phyloP scores from a whole-genome alignment of 2,329 filamentous ascomycete species.

The Pseudogymnoascus sp. region DNA sequence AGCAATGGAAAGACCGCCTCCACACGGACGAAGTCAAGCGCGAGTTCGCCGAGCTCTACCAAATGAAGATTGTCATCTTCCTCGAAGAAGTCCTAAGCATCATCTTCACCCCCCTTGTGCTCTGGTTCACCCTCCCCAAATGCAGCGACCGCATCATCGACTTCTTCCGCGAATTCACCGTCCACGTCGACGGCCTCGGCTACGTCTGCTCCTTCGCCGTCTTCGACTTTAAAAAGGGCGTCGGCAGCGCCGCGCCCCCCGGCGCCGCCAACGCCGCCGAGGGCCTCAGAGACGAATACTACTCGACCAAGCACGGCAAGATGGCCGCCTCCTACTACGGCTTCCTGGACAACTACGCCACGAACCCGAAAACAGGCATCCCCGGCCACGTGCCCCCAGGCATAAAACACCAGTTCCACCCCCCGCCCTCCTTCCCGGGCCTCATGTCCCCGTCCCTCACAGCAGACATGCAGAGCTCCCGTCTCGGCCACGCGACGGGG shows the following conservation, averaged over 20 bases:
- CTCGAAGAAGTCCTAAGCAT: constrained; percentile 88
- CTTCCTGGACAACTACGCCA: constrained; percentile 85
- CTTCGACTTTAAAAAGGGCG: constrained; percentile 88
- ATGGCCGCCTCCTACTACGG: constrained; percentile 97
- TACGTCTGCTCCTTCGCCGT: constrained; percentile 97
- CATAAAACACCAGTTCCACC: constrained; percentile 56
- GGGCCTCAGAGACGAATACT: constrained; percentile 86
- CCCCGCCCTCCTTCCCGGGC: constrained; percentile 66
- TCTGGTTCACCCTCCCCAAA: constrained; percentile 77
- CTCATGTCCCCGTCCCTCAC: constrained; percentile 54
- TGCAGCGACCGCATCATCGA: constrained; percentile 91
- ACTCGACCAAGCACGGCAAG: constrained; percentile 90
- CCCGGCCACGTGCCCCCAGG: constrained; percentile 51
- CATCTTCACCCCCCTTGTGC: constrained; percentile 79
- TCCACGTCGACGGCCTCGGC: constrained; percentile 91
- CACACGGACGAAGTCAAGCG: constrained; percentile 88
- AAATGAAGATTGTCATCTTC: constrained; percentile 87
- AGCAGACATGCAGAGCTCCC: constrained; percentile 37
- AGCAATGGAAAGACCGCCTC: constrained; percentile 80
- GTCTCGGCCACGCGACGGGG: background rate
- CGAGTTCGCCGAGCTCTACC: constrained; percentile 85
- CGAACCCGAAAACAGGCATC: constrained; percentile 61
- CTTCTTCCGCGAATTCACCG: constrained; percentile 95
- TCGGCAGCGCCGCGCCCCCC: constrained; percentile 31
- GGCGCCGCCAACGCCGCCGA: constrained; percentile 28